Evolutionary conservation across 2,329 filamentous ascomycete species (phyloP), one percentile per base, ranked within the genome.

Genomic region (Fusarium chlamydosporum): DNA sequence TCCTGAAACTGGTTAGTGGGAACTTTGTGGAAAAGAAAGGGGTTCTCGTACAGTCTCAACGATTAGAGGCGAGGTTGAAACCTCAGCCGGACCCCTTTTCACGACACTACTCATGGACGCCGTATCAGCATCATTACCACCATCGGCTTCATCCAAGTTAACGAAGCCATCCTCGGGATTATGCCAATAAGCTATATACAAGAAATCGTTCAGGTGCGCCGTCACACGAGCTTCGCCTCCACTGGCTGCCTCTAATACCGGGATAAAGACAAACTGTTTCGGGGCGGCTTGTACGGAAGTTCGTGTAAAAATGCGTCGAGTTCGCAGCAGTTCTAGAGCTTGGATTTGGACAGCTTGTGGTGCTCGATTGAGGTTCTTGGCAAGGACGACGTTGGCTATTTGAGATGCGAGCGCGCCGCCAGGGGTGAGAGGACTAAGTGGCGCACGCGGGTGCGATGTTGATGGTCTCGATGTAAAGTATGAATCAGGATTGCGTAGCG

Each of bases 171-270:
- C 89, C 2, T 86, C 83, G 0, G 86, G 84, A 59, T 90, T 86
- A 74, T 98, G 94, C 81, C 90, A 92, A 78, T 98, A 94, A 1
- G 92, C 95, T 60, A 98, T 89, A 76, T 94, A 93, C 70, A 98
- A 91, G 68, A 92, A 88, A 61, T 98, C 93, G 73, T 94, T 96
- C 78, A 91, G 76, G 71, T 93, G 85, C 33, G 79, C 79, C 23
- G 82, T 85, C 50, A 90, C 82, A 50, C 81, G 82, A 5, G 83
- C 81, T 42, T 81, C 75, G 37, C 85, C 83, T 4, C 83, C 82
- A 40, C 79, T 78, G 35, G 76, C 76, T 2, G 83, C 84, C 20
- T 79, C 82, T 3, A 94, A 81, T n/a, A 97, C 81, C 2, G 92
- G 91, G 31, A 97, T 82, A 67, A 97, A 89, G 27, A 97, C 82